Evolutionary conservation across 768 basidiomycete genomes (phyloP).

Genomic region (Boletus fagicola): DNA sequence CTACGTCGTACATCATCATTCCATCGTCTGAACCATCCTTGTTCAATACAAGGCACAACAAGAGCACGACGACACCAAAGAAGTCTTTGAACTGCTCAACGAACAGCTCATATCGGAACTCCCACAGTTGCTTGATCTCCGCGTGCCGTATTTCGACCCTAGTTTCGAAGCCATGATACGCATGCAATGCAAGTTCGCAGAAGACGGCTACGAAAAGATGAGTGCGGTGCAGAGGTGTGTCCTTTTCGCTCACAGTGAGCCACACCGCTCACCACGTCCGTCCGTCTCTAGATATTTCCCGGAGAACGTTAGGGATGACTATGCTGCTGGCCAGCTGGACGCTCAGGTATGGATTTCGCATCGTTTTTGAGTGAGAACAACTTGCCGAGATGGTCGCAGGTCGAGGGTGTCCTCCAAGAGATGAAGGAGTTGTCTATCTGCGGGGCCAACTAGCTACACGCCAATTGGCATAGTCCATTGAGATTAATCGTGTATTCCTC

Average conservation of each 20-base stretch:
- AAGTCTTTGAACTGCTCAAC: constrained; percentile 91
- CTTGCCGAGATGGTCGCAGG: constrained; percentile 41
- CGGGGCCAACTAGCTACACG: constrained; percentile 47
- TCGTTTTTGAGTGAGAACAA: background rate
- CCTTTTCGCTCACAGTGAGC: background rate
- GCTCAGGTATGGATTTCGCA: constrained; percentile 60
- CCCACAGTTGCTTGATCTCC: constrained; percentile 89
- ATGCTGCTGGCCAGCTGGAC: constrained; percentile 94
- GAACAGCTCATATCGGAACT: constrained; percentile 88
- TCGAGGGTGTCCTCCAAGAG: constrained; percentile 95
- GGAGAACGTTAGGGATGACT: constrained; percentile 91
- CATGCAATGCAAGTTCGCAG: constrained; percentile 96
- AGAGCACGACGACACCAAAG: constrained; percentile 93
- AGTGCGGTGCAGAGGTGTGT: constrained; percentile 84
- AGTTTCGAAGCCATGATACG: constrained; percentile 99
- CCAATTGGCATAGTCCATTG: background rate
- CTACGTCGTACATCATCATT: background rate
- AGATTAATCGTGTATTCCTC: constrained; percentile 9
- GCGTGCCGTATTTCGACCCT: constrained; percentile 97
- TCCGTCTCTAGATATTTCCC: constrained; percentile 67
- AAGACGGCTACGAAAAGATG: constrained; percentile 97
- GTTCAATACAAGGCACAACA: constrained; percentile 67
- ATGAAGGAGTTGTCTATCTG: constrained; percentile 97
- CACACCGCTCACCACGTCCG: background rate
- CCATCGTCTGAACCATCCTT: background rate